Evolutionary conservation across 345 rosid genomes (phyloP).

Genomic region (Mercurialis annua): DNA sequence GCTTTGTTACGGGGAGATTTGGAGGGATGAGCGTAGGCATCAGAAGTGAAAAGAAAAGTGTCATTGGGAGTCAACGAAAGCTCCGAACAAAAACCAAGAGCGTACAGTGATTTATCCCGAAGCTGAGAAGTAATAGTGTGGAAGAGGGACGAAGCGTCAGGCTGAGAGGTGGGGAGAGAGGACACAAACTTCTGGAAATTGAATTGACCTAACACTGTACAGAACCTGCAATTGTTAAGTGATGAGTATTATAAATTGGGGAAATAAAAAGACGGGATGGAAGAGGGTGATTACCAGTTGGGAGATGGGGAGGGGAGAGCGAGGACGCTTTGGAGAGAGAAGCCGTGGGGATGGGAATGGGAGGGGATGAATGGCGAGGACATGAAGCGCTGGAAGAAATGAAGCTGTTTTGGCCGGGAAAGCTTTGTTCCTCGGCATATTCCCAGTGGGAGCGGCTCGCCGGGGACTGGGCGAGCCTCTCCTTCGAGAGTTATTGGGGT

Average conservation of each 20-base stretch:
- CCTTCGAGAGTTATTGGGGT: constrained; percentile 78
- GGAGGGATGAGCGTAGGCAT: constrained; percentile 40
- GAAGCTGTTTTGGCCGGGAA: constrained; percentile 69
- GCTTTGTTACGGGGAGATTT: constrained; percentile 63
- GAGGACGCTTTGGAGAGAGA: constrained; percentile 64
- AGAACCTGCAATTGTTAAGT: constrained; percentile 53
- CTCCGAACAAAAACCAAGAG: constrained; percentile 73
- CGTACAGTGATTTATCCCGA: constrained; percentile 67
- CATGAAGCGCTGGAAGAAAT: constrained; percentile 94
- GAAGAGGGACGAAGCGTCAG: constrained; percentile 33
- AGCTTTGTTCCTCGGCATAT: constrained; percentile 69
- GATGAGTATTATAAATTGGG: not conserved
- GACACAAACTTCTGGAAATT: constrained; percentile 65
- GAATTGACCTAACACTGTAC: constrained; percentile 70
- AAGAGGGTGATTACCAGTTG: constrained; percentile 52
- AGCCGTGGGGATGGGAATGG: constrained; percentile 38
- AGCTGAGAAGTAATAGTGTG: constrained; percentile 32
- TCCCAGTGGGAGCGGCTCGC: constrained; percentile 66
- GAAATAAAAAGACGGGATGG: not conserved
- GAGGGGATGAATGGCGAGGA: constrained; percentile 60
- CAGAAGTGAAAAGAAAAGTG: constrained; percentile 56
- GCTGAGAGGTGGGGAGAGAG: constrained; percentile 27
- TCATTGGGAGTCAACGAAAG: constrained; percentile 60
- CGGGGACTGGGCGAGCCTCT: constrained; percentile 62
- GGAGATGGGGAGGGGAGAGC: constrained; percentile 48